phyloP scores from a whole-genome alignment of 2,329 filamentous ascomycete genomes.

The Beauveria rudraprayagi region DNA sequence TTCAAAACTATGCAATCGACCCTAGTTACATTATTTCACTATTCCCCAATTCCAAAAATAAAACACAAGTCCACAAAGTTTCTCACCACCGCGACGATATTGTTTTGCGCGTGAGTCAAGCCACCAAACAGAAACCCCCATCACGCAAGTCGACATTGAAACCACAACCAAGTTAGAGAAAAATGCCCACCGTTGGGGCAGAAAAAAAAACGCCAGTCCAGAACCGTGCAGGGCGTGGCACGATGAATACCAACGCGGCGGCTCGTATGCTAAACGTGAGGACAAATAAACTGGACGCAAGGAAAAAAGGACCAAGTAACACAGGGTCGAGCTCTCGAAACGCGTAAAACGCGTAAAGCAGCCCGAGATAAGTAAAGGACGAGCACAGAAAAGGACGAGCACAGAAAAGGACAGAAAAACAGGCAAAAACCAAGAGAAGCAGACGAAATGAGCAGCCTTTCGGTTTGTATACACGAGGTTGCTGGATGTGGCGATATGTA shows the following conservation, averaged over 20 bases:
- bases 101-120: neutral
- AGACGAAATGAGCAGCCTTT: neutral
- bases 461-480: neutral
- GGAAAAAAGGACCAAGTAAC: neutral
- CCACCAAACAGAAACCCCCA: neutral
- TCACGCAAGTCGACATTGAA: neutral
- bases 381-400: neutral
- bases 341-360: neutral
- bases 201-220: constrained; percentile 9
- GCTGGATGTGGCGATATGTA: neutral
- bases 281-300: neutral
- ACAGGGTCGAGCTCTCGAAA: neutral
- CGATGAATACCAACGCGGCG: neutral
- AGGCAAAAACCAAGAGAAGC: neutral
- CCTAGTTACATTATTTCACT: neutral
- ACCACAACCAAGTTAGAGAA: neutral
- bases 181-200: neutral
- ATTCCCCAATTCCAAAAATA: neutral
- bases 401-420: neutral
- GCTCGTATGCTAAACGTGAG: constrained; percentile 13
- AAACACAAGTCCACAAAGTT: neutral
- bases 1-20: constrained; percentile 9
- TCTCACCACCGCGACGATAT: neutral
- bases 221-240: neutral
- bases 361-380: neutral